Evolutionary conservation across 495 filamentous ascomycete genomes (phyloP).

Genomic region (Elaphomyces granulatus): DNA sequence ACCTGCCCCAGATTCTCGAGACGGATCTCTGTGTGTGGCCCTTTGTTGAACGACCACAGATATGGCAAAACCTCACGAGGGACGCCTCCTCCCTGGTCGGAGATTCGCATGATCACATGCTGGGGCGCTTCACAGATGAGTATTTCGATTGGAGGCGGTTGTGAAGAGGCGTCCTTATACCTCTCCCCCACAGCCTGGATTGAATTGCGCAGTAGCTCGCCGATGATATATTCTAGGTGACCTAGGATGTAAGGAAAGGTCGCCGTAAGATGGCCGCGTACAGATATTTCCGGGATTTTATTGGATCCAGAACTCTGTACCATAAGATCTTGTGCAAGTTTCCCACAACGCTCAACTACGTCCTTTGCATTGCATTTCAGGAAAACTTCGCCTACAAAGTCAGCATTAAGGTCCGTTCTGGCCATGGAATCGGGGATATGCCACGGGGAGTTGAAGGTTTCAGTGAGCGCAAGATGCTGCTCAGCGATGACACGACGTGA

Average conservation of each 20-base stretch:
- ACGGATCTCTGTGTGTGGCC: slow-evolving; percentile 54
- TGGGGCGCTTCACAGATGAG: slow-evolving; percentile 88
- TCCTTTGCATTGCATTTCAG: slow-evolving; percentile 86
- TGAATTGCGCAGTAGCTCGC: slow-evolving; percentile 88
- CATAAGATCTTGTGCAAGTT: slow-evolving; percentile 53
- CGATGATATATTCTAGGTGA: slow-evolving; percentile 93
- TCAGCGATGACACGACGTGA: slow-evolving; percentile 94
- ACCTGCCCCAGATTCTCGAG: slow-evolving; percentile 75
- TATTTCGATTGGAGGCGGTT: slow-evolving; percentile 75
- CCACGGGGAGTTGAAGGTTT: slow-evolving; percentile 86
- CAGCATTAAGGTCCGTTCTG: slow-evolving; percentile 48
- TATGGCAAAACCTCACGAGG: slow-evolving; percentile 72
- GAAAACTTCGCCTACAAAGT: slow-evolving; percentile 93
- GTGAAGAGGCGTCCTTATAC: slow-evolving; percentile 23
- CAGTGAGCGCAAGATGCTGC: slow-evolving; percentile 91
- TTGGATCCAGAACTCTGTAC: slow-evolving; percentile 54
- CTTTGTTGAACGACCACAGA: slow-evolving; percentile 94
- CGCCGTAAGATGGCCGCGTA: slow-evolving; percentile 74
- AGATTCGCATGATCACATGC: slow-evolving; percentile 92
- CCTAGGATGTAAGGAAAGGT: slow-evolving; percentile 94
- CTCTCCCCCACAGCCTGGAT: slow-evolving; percentile 82
- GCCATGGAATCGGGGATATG: slow-evolving; percentile 70
- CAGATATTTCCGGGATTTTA: slow-evolving; percentile 63
- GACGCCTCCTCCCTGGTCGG: slow-evolving; percentile 88
- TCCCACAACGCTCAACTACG: slow-evolving; percentile 70